Base-by-base conservation (phyloP, 768 basidiomycete genomes). In the Boletus eberwhitei region DNA sequence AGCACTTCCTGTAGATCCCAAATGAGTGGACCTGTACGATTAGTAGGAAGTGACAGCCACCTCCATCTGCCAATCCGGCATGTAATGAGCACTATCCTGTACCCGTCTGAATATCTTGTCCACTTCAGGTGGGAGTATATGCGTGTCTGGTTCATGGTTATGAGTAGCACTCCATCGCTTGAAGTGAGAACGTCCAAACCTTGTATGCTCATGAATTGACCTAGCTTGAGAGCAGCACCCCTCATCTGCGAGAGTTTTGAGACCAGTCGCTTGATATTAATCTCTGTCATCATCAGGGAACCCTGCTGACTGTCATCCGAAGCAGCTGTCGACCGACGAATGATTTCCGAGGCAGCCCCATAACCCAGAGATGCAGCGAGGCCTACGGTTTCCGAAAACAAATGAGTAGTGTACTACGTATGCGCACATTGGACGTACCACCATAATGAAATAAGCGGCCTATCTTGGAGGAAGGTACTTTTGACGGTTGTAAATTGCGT, bases 11-110 rank as follows among this genome's bases (percentile, higher is more conserved):
- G 59, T 6, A 24, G 36, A 8, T 38, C 26, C 48, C 26, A 38
- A 5, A 19, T 54, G 38, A 48, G 52, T 42, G 24, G 3, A 36
- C n/a, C 14, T 5, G 31, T 24, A 42, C 6, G 26, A 38, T 37
- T 2, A 55, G 9, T 11, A 43, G 11, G 16, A 38, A 39, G 11
- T 26, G 6, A 7, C 4, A 66, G 72, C 19, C 16, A 92, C 95
- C 82, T 95, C 90, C 86, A 98, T 89, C 68, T 99, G 96, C 89
- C 90, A 95, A 61, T 96, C 88, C 0, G 96, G 96, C 96, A 99
- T 99, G 68, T 98, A 98, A 70, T 99, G 93, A 1, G 96, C 96
- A 61, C 88, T 85, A 60, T 96, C 91, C 67, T 98, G 96, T 0
- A 99, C 95, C 29, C 88, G 77, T 48, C 93, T 82, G 62, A 99